phyloP scores from a whole-genome alignment of 2,329 filamentous ascomycete species.

The Colletotrichum chrysophilum region DNA sequence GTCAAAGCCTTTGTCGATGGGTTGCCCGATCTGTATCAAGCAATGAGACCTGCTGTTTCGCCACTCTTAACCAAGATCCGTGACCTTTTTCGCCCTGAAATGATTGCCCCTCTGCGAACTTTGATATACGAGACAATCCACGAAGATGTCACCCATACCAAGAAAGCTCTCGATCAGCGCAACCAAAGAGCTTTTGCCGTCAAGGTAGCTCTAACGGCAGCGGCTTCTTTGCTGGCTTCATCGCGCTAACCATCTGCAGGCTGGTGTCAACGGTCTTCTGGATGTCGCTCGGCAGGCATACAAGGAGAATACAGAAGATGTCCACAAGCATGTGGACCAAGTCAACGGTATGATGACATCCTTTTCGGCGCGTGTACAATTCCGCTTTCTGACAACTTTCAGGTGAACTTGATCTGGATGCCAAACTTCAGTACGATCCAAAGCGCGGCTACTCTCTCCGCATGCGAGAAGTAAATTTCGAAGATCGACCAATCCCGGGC shows the following conservation, averaged over 20 bases:
- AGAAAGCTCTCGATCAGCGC: slow-evolving; percentile 80
- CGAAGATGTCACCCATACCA: slow-evolving; percentile 79
- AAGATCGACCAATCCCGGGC: slow-evolving; percentile 63
- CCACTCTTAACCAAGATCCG: slow-evolving; percentile 71
- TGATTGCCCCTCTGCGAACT: slow-evolving; percentile 63
- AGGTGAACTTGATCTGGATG: slow-evolving; percentile 63
- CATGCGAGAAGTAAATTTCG: slow-evolving; percentile 66
- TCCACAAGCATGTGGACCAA: slow-evolving; percentile 71
- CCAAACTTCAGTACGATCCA: slow-evolving; percentile 78
- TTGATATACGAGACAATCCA: slow-evolving; percentile 78
- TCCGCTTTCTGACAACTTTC: neutral
- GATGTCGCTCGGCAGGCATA: slow-evolving; percentile 90
- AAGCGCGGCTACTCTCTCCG: slow-evolving; percentile 81
- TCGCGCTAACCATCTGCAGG: slow-evolving; percentile 42
- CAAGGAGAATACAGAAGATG: slow-evolving; percentile 84
- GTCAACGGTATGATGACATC: slow-evolving; percentile 60
- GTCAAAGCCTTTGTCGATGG: slow-evolving; percentile 81
- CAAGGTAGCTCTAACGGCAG: slow-evolving; percentile 54
- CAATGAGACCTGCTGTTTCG: slow-evolving; percentile 68
- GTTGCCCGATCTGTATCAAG: slow-evolving; percentile 70
- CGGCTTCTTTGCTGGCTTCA: neutral
- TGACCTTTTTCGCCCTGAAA: slow-evolving; percentile 69
- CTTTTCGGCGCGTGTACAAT: neutral
- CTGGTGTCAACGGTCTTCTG: slow-evolving; percentile 82
- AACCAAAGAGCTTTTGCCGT: slow-evolving; percentile 93